A percentile compares a stretch with the other conserved stretches of the same genome.
Evolutionary conservation across 306 rosid species (phyloP).

Genomic region (Trifolium dubium): DNA sequence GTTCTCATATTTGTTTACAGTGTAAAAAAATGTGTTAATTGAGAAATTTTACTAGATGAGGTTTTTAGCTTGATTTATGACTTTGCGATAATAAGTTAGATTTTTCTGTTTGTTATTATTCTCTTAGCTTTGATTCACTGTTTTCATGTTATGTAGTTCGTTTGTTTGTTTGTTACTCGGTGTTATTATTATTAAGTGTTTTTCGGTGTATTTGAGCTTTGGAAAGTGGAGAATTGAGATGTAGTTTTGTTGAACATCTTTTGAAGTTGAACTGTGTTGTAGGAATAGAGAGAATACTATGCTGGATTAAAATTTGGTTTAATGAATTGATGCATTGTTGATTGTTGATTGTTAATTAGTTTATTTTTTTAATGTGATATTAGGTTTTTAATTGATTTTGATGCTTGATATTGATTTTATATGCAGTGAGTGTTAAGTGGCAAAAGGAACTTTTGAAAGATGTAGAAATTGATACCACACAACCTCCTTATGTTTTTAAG

Average conservation of each 20-base stretch:
- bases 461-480: slow-evolving; percentile 88
- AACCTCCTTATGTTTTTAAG: slow-evolving; percentile 89
- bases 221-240: slow-evolving; percentile 35
- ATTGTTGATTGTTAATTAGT: neutral
- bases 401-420: slow-evolving; percentile 29
- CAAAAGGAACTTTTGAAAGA: slow-evolving; percentile 79
- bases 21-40: neutral
- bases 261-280: neutral
- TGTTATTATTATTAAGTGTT: neutral
- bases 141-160: neutral
- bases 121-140: neutral
- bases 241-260: slow-evolving; percentile 36
- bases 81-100: slow-evolving; percentile 15
- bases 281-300: slow-evolving; percentile 11
- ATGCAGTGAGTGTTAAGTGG: slow-evolving; percentile 89
- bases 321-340: neutral
- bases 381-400: neutral
- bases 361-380: neutral
- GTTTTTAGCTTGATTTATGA: slow-evolving; percentile 36
- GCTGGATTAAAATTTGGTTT: slow-evolving; percentile 6
- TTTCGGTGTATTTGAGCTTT: slow-evolving; percentile 13
- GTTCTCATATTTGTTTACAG: slow-evolving; percentile 4
- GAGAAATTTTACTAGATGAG: slow-evolving; percentile 3
- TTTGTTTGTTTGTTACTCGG: slow-evolving; percentile 1
- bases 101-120: neutral